Conservation (phyloP, 2,329 filamentous ascomycete genomes). For the Aspergillus felis region DNA sequence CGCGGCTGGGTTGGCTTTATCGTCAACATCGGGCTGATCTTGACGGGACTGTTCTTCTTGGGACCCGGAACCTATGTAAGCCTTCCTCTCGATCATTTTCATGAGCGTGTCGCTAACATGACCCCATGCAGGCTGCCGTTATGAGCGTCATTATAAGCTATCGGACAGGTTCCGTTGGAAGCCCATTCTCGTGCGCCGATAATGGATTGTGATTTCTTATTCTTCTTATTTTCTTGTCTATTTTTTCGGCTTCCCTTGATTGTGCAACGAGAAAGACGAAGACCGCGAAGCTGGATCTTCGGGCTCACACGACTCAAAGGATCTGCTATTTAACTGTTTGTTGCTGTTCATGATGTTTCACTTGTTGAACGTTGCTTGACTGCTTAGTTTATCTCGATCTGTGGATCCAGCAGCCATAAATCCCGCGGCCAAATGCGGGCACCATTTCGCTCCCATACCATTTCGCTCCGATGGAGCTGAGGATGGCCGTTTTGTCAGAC, state of each 20-base stretch:
- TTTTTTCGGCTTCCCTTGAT: neutral
- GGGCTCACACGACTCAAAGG: neutral
- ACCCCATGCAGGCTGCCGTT: conserved; percentile 34
- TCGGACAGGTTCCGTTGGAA: conserved; percentile 58
- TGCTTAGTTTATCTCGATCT: neutral
- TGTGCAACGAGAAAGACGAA: neutral
- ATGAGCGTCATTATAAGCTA: conserved; percentile 63
- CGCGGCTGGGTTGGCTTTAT: conserved; percentile 41
- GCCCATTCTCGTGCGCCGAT: conserved; percentile 68
- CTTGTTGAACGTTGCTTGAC: neutral
- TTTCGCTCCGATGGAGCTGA: neutral
- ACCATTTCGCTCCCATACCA: no score
- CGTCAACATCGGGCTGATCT: conserved; percentile 70
- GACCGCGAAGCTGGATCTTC: neutral
- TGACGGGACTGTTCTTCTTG: conserved; percentile 75
- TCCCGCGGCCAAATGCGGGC: neutral
- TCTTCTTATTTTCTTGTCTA: conserved; percentile 6
- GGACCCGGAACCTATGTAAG: conserved; percentile 72
- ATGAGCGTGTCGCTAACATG: conserved; percentile 5
- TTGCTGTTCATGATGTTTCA: neutral
- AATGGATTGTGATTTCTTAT: conserved; percentile 31
- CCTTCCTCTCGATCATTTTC: conserved; percentile 37
- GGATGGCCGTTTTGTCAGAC: neutral
- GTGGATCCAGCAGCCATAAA: neutral
- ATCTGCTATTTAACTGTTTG: neutral